Evolutionary conservation across 177 flowering plant species (phyloP), one percentile per base, ranked within the genome.

Genomic region (Vitis hybrid): DNA sequence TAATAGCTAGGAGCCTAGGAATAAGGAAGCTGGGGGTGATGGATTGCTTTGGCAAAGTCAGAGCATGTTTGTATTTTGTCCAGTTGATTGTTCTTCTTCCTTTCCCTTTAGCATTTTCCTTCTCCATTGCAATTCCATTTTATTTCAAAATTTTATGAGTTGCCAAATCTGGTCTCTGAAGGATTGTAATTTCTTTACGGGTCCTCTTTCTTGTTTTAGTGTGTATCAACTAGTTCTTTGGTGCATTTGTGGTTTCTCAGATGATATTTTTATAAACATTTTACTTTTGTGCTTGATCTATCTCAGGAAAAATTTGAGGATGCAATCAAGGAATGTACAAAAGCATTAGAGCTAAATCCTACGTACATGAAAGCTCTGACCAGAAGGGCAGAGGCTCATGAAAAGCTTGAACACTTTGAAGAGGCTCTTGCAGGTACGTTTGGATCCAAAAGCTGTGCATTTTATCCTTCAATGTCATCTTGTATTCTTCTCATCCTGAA

Each of bases 381-480:
- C 47, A 85, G 97, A 85, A 94, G 97, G 82, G 97, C 69, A 70
- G 98, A 93, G 75, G 92, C 97, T n/a, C 87, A 88, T 71, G 97
- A 95, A 80, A 95, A 85, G 81, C 97, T 92, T 73, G 97, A 95
- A 70, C 85, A 91, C 75, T 95, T 73, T 81, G 98, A 95, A 64
- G 99, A 92, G 70, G 96, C 98, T 59, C 87, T 95, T 73, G 86
- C 90, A 73, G 98, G 98, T 95, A 72, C 64, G 66, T 53, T 44
- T 62, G 28, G 38, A 52, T 71, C 52, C 18, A 56, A 13, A 14
- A 19, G 1, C 15, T 68, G 11, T 13, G 15, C 15, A 4, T 33
- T 62, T 9, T 33, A 14, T 38, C 33, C 20, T 14, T 15, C 31
- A 11, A 4, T 18, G 18, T 20, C 12, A 19, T 7, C 58, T 55